Percentiles rank a stretch among this genome's conserved stretches.
These are phyloP conservation scores for Populus trichocarpa DNA, from an alignment of 441 rosid genomes.

Conservation along the genomic window DNA sequence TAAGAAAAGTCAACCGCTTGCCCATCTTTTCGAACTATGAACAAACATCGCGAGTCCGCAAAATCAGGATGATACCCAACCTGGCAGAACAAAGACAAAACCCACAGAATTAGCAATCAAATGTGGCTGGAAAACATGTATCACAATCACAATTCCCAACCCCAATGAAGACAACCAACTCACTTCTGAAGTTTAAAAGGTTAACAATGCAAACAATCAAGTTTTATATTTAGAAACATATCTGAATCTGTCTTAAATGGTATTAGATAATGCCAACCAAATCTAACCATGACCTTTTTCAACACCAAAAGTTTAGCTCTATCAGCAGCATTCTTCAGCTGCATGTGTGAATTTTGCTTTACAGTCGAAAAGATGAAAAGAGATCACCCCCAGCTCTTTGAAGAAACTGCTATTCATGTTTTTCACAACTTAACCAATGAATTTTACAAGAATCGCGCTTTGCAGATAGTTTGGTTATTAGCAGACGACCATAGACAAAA, in stretches of 20 bases:
- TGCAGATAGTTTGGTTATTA: not conserved
- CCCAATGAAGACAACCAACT: not conserved
- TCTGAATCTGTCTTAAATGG: not conserved
- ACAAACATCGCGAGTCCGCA: constrained; percentile 70
- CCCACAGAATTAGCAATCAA: not conserved
- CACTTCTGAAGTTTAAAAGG: not conserved
- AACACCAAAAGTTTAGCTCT: not conserved
- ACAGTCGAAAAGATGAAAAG: not conserved
- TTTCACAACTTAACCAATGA: not conserved
- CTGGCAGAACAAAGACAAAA: constrained; percentile 33
- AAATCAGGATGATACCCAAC: constrained; percentile 88
- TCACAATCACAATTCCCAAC: not conserved
- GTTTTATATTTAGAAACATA: too few species aligned
- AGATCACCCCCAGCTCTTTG: not conserved
- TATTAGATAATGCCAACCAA: not conserved
- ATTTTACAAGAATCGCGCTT: not conserved
- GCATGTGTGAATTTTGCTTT: not conserved
- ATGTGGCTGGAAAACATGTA: not conserved
- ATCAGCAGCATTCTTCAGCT: not conserved
- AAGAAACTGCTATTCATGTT: not conserved
- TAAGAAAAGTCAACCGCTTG: constrained; percentile 75
- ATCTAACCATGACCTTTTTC: not conserved
- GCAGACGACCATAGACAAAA: not conserved
- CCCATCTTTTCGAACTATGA: constrained; percentile 81
- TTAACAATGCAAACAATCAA: not conserved